Evolutionary conservation across 148 eudicot species (phyloP).

Genomic region (Suaeda aralocaspica): DNA sequence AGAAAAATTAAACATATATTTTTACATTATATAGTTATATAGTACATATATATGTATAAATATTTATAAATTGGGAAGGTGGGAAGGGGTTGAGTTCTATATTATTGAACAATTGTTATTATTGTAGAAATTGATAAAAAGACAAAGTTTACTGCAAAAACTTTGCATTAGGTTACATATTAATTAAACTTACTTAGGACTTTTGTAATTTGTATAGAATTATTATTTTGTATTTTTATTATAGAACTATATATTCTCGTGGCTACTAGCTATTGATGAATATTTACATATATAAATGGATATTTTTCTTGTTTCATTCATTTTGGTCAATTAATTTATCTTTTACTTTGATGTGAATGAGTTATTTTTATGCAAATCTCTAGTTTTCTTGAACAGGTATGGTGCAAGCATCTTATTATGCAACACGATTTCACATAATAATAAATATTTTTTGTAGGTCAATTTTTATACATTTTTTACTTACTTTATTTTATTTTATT

Average conservation of each 20-base stretch:
- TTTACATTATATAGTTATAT: not conserved
- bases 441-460: no score
- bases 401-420: constrained; percentile 3
- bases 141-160: constrained; percentile 11
- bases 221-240: not conserved
- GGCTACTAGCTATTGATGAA: not conserved
- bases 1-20: not conserved
- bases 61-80: not conserved
- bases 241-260: not conserved
- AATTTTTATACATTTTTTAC: no score
- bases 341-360: not conserved
- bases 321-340: not conserved
- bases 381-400: not conserved
- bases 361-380: not conserved
- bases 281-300: not conserved
- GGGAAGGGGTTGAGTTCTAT: not conserved
- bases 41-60: constrained; percentile 2
- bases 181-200: not conserved
- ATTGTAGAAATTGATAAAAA: constrained; percentile 15
- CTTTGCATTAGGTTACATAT: constrained; percentile 17
- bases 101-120: constrained; percentile 11
- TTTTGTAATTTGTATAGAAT: constrained; percentile 15
- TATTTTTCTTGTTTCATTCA: not conserved
- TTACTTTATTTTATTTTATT: no score
- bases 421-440: not conserved